These are phyloP conservation scores for Colletotrichum phormii DNA, from an alignment of 2,329 filamentous ascomycete genomes.

Conservation along the genomic window DNA sequence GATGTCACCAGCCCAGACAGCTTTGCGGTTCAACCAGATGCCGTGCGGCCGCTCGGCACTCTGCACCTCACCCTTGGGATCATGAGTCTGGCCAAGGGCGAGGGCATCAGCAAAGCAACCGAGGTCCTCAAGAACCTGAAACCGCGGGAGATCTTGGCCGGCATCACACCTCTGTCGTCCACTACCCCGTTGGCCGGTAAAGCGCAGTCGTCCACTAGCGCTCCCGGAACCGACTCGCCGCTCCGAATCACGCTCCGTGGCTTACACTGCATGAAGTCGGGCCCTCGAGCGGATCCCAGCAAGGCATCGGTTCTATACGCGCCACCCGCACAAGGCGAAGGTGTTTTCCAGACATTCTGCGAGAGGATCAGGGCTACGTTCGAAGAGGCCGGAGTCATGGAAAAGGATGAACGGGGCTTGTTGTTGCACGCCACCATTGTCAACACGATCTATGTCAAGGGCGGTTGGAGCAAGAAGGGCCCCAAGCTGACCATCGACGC, in stretches of 20 bases:
- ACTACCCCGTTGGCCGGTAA: conserved; percentile 37
- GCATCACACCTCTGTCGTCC: conserved; percentile 31
- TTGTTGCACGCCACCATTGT: conserved; percentile 86
- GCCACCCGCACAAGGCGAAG: conserved; percentile 64
- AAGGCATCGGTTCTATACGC: conserved; percentile 75
- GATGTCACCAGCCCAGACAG: conserved; percentile 62
- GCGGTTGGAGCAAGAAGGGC: conserved; percentile 43
- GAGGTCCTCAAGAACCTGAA: conserved; percentile 52
- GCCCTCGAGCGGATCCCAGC: conserved; percentile 46
- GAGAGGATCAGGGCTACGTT: conserved; percentile 66
- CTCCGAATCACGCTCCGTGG: conserved; percentile 61
- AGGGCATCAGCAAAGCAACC: conserved; percentile 55
- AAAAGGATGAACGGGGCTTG: conserved; percentile 70
- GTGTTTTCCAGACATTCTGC: conserved; percentile 68
- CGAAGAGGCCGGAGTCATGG: conserved; percentile 65
- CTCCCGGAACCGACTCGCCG: background rate
- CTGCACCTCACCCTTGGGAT: conserved; percentile 89
- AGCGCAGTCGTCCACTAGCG: background rate
- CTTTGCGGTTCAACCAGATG: conserved; percentile 69
- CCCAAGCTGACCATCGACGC: conserved; percentile 65
- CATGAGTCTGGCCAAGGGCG: conserved; percentile 74
- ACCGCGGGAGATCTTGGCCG: conserved; percentile 53
- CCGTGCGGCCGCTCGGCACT: conserved; percentile 81
- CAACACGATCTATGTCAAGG: conserved; percentile 83
- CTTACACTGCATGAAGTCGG: conserved; percentile 70